Percentiles rank a stretch among this genome's conserved stretches.
These are phyloP conservation scores for Exobasidium rhododendri DNA, from an alignment of 1,284 basidiomycete genomes.

Conservation along the genomic window DNA sequence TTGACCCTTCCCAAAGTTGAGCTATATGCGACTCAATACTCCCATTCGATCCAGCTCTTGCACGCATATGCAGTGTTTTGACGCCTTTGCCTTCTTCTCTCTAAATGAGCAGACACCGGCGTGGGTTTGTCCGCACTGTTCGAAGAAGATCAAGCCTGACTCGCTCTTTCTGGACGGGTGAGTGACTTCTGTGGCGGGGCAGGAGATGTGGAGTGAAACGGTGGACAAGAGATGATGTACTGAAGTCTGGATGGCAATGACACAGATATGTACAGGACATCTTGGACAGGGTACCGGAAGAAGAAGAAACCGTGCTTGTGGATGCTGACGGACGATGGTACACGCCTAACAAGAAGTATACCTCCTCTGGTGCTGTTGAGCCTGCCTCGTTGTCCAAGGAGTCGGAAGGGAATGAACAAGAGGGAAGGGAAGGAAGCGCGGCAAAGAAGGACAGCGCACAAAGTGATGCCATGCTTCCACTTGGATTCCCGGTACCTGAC, in stretches of 20 bases:
- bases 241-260: constrained; percentile 72
- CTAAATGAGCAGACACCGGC: constrained; percentile 96
- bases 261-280: constrained; percentile 75
- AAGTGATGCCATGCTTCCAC: not conserved
- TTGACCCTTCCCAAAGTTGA: constrained; percentile 85
- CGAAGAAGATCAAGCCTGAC: constrained; percentile 70
- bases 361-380: constrained; percentile 16
- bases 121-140: constrained; percentile 94
- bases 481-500: not conserved
- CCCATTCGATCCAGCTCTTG: constrained; percentile 83
- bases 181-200: no score
- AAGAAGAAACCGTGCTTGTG: constrained; percentile 84
- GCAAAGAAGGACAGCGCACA: not conserved
- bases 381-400: no score
- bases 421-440: not conserved
- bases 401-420: not conserved
- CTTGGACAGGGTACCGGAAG: constrained; percentile 69
- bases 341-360: constrained; percentile 75
- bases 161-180: constrained; percentile 81
- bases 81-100: constrained; percentile 87
- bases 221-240: no score
- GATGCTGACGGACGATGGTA: constrained; percentile 96
- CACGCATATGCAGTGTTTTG: constrained; percentile 91
- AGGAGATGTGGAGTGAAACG: no score
- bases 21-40: constrained; percentile 77